Conservation (phyloP, 768 basidiomycete species). For the Tephrocybe rancida region DNA sequence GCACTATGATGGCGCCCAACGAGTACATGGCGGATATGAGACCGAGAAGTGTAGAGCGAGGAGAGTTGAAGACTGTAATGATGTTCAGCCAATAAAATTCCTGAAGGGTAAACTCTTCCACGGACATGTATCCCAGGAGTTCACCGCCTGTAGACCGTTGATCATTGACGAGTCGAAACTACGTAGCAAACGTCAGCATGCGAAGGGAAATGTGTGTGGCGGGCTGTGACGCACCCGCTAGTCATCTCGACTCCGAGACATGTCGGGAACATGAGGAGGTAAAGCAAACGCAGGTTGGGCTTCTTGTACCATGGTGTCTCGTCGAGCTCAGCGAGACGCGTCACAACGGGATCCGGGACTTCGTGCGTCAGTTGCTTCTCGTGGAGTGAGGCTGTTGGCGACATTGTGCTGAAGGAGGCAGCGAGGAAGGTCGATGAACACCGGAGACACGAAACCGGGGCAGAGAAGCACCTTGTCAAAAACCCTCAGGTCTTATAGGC, state of each 20-base stretch:
- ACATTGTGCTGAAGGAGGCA: slow-evolving; percentile 4
- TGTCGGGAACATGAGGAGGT: slow-evolving; percentile 60
- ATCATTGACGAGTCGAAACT: slow-evolving; percentile 67
- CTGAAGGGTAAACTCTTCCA: not conserved
- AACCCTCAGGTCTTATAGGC: slow-evolving; percentile 1
- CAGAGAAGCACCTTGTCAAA: slow-evolving; percentile 1
- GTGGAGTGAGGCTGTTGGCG: not conserved
- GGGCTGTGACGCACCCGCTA: slow-evolving; percentile 42
- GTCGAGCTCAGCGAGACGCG: slow-evolving; percentile 49
- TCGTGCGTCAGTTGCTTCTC: slow-evolving; percentile 9
- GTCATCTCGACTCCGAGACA: slow-evolving; percentile 68
- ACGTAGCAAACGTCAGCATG: not conserved
- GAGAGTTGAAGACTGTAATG: slow-evolving; percentile 51
- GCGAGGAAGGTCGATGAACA: not conserved
- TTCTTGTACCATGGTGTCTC: slow-evolving; percentile 63
- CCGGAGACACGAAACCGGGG: not conserved
- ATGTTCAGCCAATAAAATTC: not conserved
- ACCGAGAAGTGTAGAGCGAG: slow-evolving; percentile 57
- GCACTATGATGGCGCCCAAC: slow-evolving; percentile 55
- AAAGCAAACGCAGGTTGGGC: slow-evolving; percentile 56
- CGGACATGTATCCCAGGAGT: slow-evolving; percentile 58
- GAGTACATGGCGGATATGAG: slow-evolving; percentile 62
- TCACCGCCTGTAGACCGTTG: slow-evolving; percentile 61
- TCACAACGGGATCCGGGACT: slow-evolving; percentile 36
- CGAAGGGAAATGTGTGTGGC: not conserved